Evolutionary conservation across 352 stramenopile genomes (phyloP), one percentile per base, ranked within the genome.

Genomic region (Pythium graminicola): DNA sequence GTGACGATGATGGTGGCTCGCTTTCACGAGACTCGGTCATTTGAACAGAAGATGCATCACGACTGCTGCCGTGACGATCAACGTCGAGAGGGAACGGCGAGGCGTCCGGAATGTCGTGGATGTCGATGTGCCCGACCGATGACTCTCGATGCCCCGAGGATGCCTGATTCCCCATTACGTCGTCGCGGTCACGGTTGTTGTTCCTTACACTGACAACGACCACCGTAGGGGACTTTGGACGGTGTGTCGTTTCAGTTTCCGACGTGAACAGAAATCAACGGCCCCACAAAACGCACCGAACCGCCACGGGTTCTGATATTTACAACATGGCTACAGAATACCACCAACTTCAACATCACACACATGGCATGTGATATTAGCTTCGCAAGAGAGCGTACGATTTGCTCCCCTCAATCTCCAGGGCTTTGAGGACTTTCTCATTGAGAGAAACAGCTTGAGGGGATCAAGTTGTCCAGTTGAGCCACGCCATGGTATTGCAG

Each of bases 371-470:
- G n/a, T n/a, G n/a, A n/a, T n/a, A n/a, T n/a, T n/a, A n/a, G n/a
- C n/a, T n/a, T n/a, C n/a, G n/a, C n/a, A n/a, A n/a, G n/a, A n/a
- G n/a, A n/a, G n/a, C n/a, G n/a, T n/a, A n/a, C n/a, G n/a, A n/a
- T n/a, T n/a, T n/a, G n/a, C n/a, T 3, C n/a, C 27, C 6, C 7
- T 40, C 16, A 6, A 22, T 7, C 44, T 51, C 44, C 17, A 76
- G 64, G 9, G 58, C 64, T 2, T 27, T 65, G 61, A 64, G 28
- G 36, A 31, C 2, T 73, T 76, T 36, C 26, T 68, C 5, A 50
- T 70, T 16, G 24, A 63, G 24, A 76, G 67, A 36, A 42, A 73
- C 52, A 76, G 73, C 52, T 76, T 76, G n/a, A n/a, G n/a, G n/a
- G n/a, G n/a, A n/a, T n/a, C n/a, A n/a, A n/a, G n/a, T n/a, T n/a